phyloP scores from a whole-genome alignment of 768 basidiomycete species.

The Lenzites betulinus region DNA sequence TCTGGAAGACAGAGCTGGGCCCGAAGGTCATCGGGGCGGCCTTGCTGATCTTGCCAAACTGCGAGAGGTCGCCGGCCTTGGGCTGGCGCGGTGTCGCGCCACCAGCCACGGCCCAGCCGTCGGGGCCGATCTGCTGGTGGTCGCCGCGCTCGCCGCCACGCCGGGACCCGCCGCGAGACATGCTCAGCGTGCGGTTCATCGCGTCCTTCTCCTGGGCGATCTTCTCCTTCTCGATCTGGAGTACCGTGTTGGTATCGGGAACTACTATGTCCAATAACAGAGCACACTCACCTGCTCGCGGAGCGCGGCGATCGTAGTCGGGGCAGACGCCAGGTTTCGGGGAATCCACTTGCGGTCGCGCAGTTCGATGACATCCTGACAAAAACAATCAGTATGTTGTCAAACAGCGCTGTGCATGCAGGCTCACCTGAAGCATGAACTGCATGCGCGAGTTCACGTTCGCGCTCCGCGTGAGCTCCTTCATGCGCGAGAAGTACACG shows the following conservation, averaged over 20 bases:
- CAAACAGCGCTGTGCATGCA: background rate
- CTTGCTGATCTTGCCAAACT: constrained; percentile 86
- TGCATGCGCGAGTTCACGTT: constrained; percentile 87
- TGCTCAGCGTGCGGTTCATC: constrained; percentile 61
- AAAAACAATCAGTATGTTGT: background rate
- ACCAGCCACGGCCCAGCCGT: constrained; percentile 83
- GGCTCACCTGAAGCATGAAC: constrained; percentile 87
- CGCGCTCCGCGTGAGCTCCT: constrained; percentile 70
- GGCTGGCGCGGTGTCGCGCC: constrained; percentile 49
- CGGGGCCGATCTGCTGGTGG: constrained; percentile 62
- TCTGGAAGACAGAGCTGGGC: constrained; percentile 80
- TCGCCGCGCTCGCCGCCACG: constrained; percentile 74
- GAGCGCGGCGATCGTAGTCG: constrained; percentile 85
- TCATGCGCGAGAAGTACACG: constrained; percentile 92
- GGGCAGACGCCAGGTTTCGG: constrained; percentile 72
- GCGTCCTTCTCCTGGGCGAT: constrained; percentile 78
- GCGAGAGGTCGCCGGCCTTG: constrained; percentile 83
- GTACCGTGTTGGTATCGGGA: constrained; percentile 6
- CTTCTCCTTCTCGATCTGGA: constrained; percentile 86
- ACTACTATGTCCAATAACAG: constrained; percentile 2
- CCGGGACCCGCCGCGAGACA: constrained; percentile 90
- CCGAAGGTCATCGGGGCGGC: constrained; percentile 73
- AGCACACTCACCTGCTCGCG: constrained; percentile 72
- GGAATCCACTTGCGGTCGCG: constrained; percentile 81
- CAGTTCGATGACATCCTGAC: constrained; percentile 87